Evolutionary conservation across 805 yeast species (phyloP).

Genomic region (Candida ovalis): DNA sequence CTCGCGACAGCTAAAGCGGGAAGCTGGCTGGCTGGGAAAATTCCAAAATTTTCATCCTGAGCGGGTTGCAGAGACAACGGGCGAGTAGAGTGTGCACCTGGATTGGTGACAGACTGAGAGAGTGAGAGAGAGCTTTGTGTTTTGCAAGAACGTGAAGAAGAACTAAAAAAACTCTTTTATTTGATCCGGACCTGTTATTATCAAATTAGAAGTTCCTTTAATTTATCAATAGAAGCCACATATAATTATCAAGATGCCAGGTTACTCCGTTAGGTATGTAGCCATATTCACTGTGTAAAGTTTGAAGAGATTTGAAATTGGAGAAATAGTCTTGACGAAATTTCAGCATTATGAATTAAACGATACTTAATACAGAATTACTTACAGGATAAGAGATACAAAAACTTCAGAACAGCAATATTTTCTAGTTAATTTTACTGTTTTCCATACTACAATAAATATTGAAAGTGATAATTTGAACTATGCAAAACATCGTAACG

Average conservation of each 20-base stretch:
- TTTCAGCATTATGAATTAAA: too few species aligned
- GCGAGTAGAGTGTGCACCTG: background rate
- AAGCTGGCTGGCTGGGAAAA: background rate
- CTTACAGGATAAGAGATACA: too few species aligned
- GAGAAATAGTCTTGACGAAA: too few species aligned
- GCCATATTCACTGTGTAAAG: background rate
- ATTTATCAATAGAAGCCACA: slow-evolving; percentile 9
- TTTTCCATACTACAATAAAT: too few species aligned
- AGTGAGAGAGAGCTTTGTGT: background rate
- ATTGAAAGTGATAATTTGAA: too few species aligned
- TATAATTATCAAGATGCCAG: slow-evolving; percentile 70
- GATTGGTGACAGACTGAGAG: background rate
- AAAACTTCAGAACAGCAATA: too few species aligned
- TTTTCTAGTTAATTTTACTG: too few species aligned
- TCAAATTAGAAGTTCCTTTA: background rate
- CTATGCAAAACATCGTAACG: too few species aligned
- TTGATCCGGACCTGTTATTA: background rate
- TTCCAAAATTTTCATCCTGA: too few species aligned
- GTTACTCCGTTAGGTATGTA: slow-evolving; percentile 97
- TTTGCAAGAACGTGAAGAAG: background rate
- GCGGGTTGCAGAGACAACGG: too few species aligned
- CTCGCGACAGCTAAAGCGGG: too few species aligned
- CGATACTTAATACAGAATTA: too few species aligned
- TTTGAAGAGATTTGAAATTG: background rate
- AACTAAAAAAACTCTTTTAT: background rate